Conservation (phyloP, 305 asterid species). For the Fraxinus baroniana region DNA sequence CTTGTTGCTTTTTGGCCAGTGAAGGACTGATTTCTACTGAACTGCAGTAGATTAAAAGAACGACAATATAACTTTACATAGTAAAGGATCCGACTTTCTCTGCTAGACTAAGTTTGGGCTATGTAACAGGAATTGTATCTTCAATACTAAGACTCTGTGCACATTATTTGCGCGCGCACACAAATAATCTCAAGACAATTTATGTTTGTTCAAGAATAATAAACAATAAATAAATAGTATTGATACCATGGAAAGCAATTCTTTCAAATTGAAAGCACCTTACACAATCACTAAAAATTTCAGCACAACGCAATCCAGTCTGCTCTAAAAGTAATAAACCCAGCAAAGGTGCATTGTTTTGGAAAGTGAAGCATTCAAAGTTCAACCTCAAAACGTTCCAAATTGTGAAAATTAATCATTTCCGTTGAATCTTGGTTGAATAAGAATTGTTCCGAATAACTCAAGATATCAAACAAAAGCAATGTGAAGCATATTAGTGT, state of each 20-base stretch:
- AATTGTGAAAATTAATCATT: conserved; percentile 10
- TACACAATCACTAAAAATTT: not conserved
- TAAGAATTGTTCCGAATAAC: not conserved
- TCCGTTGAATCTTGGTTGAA: not conserved
- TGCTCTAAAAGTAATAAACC: conserved; percentile 13
- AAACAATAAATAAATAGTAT: not conserved
- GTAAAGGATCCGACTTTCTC: not conserved
- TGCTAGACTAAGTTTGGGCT: not conserved
- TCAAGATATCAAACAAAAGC: not conserved
- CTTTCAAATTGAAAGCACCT: conserved; percentile 16
- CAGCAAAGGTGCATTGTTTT: conserved; percentile 9
- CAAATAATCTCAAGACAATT: not conserved
- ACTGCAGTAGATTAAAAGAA: conserved; percentile 43
- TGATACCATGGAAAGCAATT: not conserved
- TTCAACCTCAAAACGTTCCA: conserved; percentile 1
- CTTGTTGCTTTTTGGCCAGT: conserved; percentile 82
- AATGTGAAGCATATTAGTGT: not conserved
- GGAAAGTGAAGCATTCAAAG: not conserved
- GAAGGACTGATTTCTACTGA: conserved; percentile 97
- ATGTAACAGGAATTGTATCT: not conserved
- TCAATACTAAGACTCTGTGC: not conserved
- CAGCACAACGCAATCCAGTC: conserved; percentile 10
- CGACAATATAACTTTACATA: not conserved
- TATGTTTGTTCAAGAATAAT: not conserved
- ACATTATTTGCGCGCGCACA: not conserved